Evolutionary conservation across 2,329 filamentous ascomycete species (phyloP).

Genomic region (Xylariaceae sp.): DNA sequence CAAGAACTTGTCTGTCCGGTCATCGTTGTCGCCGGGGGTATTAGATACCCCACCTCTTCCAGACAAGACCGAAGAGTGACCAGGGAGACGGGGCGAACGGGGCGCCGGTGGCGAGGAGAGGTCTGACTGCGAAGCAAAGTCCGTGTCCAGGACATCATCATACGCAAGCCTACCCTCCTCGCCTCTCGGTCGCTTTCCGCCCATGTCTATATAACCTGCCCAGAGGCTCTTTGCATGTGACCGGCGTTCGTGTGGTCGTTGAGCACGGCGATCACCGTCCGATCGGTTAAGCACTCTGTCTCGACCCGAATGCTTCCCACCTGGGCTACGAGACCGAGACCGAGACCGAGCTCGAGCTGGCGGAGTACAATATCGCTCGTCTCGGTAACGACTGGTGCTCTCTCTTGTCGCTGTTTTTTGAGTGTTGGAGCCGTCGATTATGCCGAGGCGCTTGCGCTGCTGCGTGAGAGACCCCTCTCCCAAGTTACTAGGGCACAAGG

Average conservation of each 20-base stretch:
- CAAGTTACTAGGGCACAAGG: constrained; percentile 34
- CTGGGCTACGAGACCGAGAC: constrained; percentile 12
- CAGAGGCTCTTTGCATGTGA: constrained; percentile 4
- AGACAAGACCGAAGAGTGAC: no score
- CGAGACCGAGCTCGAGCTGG: neutral
- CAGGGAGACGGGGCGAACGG: neutral
- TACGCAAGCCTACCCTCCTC: constrained; percentile 24
- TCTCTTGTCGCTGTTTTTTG: constrained; percentile 1
- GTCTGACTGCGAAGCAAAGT: neutral
- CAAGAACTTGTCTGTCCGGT: constrained; percentile 17
- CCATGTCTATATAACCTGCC: constrained; percentile 3
- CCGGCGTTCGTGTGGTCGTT: no score
- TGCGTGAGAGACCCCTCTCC: constrained; percentile 30
- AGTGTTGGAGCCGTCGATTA: constrained; percentile 2
- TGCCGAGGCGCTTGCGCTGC: constrained; percentile 21
- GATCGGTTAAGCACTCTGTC: no score
- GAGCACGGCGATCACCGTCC: constrained; percentile 12
- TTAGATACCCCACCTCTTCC: neutral
- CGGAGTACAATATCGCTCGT: neutral
- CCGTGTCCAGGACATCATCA: constrained; percentile 15
- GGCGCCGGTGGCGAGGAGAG: neutral
- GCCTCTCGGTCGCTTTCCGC: no score
- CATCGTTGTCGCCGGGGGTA: constrained; percentile 6
- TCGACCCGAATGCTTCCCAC: neutral
- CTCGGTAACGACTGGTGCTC: neutral